A percentile compares a stretch with the other conserved stretches of the same genome.
phyloP scores from a whole-genome alignment of 176 grass and related monocot genomes.

The Phragmites australis region DNA sequence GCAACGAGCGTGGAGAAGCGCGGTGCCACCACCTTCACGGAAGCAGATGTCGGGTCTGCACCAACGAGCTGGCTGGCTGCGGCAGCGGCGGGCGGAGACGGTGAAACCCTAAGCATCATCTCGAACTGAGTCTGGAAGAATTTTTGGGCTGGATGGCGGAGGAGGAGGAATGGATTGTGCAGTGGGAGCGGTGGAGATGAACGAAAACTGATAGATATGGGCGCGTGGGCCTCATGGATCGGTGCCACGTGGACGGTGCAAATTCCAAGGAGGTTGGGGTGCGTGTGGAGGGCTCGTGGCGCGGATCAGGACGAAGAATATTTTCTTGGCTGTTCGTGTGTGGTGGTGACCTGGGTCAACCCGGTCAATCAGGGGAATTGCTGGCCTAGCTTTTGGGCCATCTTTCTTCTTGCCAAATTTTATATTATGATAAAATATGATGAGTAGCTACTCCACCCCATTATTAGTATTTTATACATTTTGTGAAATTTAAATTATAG shows the following conservation, averaged over 20 bases:
- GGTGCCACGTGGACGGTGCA: conserved; percentile 16
- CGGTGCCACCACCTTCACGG: conserved; percentile 2
- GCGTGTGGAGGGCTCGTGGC: no score
- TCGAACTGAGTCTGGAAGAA: no score
- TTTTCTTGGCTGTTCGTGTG: background rate
- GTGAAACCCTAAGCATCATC: conserved; percentile 44
- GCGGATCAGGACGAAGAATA: background rate
- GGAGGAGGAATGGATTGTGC: background rate
- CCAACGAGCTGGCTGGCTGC: background rate
- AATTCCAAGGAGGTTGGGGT: background rate
- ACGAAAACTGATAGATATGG: conserved; percentile 29
- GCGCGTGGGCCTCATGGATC: conserved; percentile 21
- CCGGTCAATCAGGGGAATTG: no score
- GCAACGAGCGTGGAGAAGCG: background rate
- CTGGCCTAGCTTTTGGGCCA: no score
- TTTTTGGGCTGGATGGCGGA: no score
- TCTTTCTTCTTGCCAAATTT: no score
- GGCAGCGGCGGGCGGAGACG: conserved; percentile 20
- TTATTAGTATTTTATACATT: no score
- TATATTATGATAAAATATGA: no score
- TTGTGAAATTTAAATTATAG: no score
- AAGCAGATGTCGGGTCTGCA: background rate
- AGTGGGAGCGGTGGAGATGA: background rate
- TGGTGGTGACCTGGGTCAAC: no score
- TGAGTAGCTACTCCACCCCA: no score